phyloP scores from a whole-genome alignment of 2,329 filamentous ascomycete species.

The Sphaerulina musiva region DNA sequence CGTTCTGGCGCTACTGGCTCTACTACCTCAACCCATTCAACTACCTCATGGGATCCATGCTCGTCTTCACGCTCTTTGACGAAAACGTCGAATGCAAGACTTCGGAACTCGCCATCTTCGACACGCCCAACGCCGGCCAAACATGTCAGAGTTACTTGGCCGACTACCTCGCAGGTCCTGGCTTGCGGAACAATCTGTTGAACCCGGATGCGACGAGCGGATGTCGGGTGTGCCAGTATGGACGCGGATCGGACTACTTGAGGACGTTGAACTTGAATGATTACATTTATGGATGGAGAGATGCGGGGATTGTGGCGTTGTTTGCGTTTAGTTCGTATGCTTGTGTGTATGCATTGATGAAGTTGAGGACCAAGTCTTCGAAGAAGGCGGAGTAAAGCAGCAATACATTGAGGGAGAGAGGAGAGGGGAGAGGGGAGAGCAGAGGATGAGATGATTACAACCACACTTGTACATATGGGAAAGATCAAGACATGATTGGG shows the following conservation, averaged over 20 bases:
- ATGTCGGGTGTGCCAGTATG: slow-evolving; percentile 59
- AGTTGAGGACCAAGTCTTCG: slow-evolving; percentile 37
- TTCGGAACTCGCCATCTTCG: slow-evolving; percentile 38
- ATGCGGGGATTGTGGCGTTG: slow-evolving; percentile 54
- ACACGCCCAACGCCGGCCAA: slow-evolving; percentile 43
- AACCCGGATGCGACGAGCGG: slow-evolving; percentile 53
- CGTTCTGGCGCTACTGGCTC: slow-evolving; percentile 38
- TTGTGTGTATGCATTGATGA: slow-evolving; percentile 45
- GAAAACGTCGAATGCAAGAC: slow-evolving; percentile 36
- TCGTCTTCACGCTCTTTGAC: slow-evolving; percentile 39
- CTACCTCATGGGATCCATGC: slow-evolving; percentile 38
- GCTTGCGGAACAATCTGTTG: slow-evolving; percentile 44
- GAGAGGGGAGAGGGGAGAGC: too few species aligned
- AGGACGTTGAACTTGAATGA: slow-evolving; percentile 52
- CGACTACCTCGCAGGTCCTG: slow-evolving; percentile 46
- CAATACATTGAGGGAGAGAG: neutral
- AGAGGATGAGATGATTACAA: too few species aligned
- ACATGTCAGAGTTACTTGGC: slow-evolving; percentile 56
- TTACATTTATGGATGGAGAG: slow-evolving; percentile 60
- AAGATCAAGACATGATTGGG: too few species aligned
- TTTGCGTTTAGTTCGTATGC: slow-evolving; percentile 46
- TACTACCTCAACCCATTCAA: slow-evolving; percentile 41
- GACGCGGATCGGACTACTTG: slow-evolving; percentile 54
- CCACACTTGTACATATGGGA: too few species aligned
- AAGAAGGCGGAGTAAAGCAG: slow-evolving; percentile 35